Evolutionary conservation across 495 filamentous ascomycete species (phyloP).

Genomic region (Penicillium coffeae): DNA sequence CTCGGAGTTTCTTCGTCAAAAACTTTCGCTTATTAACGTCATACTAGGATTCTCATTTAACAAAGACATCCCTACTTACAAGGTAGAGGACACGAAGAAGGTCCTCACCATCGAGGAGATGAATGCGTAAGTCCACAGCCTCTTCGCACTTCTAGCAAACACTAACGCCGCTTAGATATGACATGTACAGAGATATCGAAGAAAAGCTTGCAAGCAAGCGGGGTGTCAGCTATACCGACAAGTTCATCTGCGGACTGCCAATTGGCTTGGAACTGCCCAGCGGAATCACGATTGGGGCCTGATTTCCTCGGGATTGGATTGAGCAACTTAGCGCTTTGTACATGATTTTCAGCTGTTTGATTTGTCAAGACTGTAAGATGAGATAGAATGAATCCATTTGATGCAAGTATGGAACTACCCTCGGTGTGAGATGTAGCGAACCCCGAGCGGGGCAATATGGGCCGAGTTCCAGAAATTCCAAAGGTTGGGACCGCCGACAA

Average conservation of each 20-base stretch:
- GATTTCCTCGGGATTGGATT: neutral
- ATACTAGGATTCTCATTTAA: conserved; percentile 43
- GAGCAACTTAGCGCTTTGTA: neutral
- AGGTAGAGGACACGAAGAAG: conserved; percentile 42
- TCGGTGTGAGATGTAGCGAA: too few species aligned
- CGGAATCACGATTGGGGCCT: conserved; percentile 27
- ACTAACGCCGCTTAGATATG: conserved; percentile 32
- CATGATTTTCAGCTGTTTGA: neutral
- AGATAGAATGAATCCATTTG: too few species aligned
- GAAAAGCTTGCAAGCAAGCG: conserved; percentile 28
- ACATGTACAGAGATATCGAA: conserved; percentile 48
- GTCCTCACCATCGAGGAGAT: conserved; percentile 53
- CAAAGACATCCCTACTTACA: conserved; percentile 39
- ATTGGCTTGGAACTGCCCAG: conserved; percentile 37
- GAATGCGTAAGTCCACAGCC: conserved; percentile 37
- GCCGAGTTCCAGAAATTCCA: too few species aligned
- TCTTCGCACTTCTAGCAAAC: neutral
- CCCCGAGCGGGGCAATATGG: too few species aligned
- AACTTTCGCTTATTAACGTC: conserved; percentile 2
- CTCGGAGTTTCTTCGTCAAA: neutral
- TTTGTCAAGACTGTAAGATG: too few species aligned
- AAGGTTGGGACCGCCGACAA: too few species aligned
- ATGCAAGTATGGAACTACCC: too few species aligned
- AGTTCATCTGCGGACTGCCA: conserved; percentile 35
- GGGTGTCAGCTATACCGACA: conserved; percentile 18